Evolutionary conservation across 2,329 filamentous ascomycete genomes (phyloP), one percentile per base, ranked within the genome.

Genomic region (Fonsecaea nubica): DNA sequence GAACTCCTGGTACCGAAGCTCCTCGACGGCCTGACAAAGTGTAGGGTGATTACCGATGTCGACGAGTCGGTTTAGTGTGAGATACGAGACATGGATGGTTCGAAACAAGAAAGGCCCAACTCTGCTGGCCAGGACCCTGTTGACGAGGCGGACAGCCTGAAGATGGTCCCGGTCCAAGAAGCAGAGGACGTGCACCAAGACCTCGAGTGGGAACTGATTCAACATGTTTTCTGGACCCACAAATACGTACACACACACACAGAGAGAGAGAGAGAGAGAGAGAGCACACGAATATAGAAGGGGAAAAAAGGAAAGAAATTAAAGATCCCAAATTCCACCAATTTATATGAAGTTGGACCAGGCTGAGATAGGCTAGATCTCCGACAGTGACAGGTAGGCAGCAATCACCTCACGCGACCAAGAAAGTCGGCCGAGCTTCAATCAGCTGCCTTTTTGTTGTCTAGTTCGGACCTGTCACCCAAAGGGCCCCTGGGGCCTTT

Each of bases 1-100:
- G 56, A 62, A 52, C 36, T 67, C 65, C 21, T 61, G 61, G 35
- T 64, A 67, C n/a, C 25, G 45, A 10, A 67, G 25, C 38, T 67
- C 65, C 35, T 64, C 57, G 6, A 66, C 64, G 13, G 35, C 33
- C 1, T 13, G 4, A 6, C 42, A 21, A 3, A 66, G 25, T 15
- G 21, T n/a, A 12, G 64, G 45, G 45, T 63, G 36, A 36, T 36
- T 10, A 7, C n/a, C n/a, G 12, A 66, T 56, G n/a, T 45, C 4
- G 4, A n/a, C n/a, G 8, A 66, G 60, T 8, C 56, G 54, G 25
- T 63, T 18, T 13, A 63, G 8, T 10, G 60, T 66, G 21, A 66
- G 60, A 3, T 32, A 36, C 10, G 60, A 63, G 30, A 63, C 32
- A 35, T 38, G 25, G 36, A 66, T 12, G 4, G 56, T 66, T 45